Percentiles rank a stretch among this genome's conserved stretches.
Conservation (phyloP, 2,329 filamentous ascomycete species). For the Diaporthe ilicicola region DNA sequence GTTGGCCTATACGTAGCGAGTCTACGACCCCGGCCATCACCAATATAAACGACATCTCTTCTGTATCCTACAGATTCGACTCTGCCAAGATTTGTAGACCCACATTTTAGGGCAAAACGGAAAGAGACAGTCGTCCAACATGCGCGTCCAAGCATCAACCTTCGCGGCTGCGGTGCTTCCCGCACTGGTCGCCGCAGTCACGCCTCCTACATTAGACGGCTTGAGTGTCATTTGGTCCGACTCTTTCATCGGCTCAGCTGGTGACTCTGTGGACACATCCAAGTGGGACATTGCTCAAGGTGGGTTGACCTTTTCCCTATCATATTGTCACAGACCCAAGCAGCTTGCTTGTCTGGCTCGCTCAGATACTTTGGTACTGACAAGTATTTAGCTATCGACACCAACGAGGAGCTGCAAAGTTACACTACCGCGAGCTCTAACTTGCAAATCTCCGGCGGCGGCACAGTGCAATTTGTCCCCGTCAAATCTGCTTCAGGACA, state of each 20-base stretch:
- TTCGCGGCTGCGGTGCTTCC: constrained; percentile 39
- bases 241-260: constrained; percentile 49
- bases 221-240: constrained; percentile 53
- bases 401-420: constrained; percentile 60
- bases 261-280: constrained; percentile 43
- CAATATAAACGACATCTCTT: constrained; percentile 2
- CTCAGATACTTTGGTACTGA: neutral
- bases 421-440: constrained; percentile 58
- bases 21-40: constrained; percentile 12
- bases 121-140: constrained; percentile 15
- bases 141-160: constrained; percentile 36
- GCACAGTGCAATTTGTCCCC: constrained; percentile 61
- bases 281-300: constrained; percentile 53
- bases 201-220: constrained; percentile 50
- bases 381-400: constrained; percentile 11
- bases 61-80: neutral
- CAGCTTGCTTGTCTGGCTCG: neutral
- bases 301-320: constrained; percentile 15
- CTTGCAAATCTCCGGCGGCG: constrained; percentile 58
- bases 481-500: constrained; percentile 46
- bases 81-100: neutral
- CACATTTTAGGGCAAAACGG: constrained; percentile 7
- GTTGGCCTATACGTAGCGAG: constrained; percentile 25
- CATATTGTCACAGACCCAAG: no score
- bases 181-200: constrained; percentile 46